A percentile compares a stretch with the other conserved stretches of the same genome.
phyloP scores from a whole-genome alignment of 2,329 filamentous ascomycete species.

The Paraconiothyrium brasiliense region DNA sequence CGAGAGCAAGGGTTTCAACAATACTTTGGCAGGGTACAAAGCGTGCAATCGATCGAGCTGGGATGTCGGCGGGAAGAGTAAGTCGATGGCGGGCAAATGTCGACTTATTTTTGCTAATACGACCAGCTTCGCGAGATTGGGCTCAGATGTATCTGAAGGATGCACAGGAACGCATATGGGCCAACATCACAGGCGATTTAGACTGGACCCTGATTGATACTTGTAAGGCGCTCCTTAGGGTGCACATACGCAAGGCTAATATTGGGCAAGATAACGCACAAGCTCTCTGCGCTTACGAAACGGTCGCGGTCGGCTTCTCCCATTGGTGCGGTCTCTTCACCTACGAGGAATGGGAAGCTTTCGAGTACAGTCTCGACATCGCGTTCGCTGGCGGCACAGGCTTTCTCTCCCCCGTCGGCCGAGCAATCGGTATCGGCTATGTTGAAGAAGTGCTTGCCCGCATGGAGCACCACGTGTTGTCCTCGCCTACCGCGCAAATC shows the following conservation, averaged over 20 bases:
- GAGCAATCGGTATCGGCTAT: constrained; percentile 73
- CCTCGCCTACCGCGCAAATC: constrained; percentile 54
- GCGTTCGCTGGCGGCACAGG: constrained; percentile 68
- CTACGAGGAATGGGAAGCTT: constrained; percentile 76
- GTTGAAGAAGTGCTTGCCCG: constrained; percentile 78
- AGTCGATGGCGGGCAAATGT: constrained; percentile 12
- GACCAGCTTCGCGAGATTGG: constrained; percentile 68
- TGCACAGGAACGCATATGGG: constrained; percentile 68
- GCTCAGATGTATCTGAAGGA: constrained; percentile 70
- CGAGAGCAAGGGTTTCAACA: constrained; percentile 71
- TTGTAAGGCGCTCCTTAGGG: constrained; percentile 26
- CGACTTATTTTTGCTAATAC: constrained; percentile 19
- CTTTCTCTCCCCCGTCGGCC: constrained; percentile 71
- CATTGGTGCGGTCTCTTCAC: constrained; percentile 79
- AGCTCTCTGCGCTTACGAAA: constrained; percentile 80
- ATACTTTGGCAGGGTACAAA: constrained; percentile 73
- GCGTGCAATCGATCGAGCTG: constrained; percentile 70
- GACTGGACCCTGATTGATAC: constrained; percentile 48
- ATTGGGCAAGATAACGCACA: constrained; percentile 67
- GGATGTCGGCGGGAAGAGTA: constrained; percentile 59
- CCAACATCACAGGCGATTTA: constrained; percentile 55
- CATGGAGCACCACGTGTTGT: constrained; percentile 69
- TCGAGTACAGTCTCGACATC: constrained; percentile 76
- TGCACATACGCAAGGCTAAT: constrained; percentile 41
- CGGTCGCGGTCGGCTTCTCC: constrained; percentile 78